These are phyloP conservation scores for Lipomyces chichibuensis DNA, from an alignment of 805 yeast genomes.

Conservation along the genomic window DNA sequence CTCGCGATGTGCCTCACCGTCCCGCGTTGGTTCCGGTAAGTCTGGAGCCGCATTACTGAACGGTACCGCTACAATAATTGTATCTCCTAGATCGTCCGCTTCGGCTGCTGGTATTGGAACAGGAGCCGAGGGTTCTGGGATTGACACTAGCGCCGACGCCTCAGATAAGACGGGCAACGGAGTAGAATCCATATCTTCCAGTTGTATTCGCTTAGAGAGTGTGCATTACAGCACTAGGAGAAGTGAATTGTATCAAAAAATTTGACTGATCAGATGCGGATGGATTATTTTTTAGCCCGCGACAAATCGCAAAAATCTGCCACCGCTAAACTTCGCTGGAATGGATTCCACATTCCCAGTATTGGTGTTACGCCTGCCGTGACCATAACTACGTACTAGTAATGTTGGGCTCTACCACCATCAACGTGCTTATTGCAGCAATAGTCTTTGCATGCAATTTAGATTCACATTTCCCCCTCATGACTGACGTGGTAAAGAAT, in stretches of 20 bases:
- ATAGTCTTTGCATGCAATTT: not conserved
- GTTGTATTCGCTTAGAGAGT: not conserved
- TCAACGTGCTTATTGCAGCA: not conserved
- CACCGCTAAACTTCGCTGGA: too few species aligned
- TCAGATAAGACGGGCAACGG: not conserved
- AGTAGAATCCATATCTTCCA: not conserved
- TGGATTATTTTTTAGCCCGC: not conserved
- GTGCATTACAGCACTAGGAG: not conserved
- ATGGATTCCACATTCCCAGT: not conserved
- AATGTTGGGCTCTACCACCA: not conserved
- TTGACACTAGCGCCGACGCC: not conserved
- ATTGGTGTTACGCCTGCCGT: not conserved
- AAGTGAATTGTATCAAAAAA: not conserved
- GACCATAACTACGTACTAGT: not conserved
- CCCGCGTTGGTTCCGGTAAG: not conserved
- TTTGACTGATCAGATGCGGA: not conserved
- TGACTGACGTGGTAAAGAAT: not conserved
- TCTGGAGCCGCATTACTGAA: not conserved
- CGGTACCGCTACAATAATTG: not conserved
- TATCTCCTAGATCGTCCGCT: not conserved
- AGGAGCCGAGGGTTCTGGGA: not conserved
- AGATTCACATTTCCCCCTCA: not conserved
- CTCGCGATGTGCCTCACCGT: not conserved
- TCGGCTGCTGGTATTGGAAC: not conserved
- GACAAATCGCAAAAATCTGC: not conserved